Evolutionary conservation across 192 early-diverging fungal genomes (phyloP), one percentile per base, ranked within the genome.

Genomic region (Dissophora ornata): DNA sequence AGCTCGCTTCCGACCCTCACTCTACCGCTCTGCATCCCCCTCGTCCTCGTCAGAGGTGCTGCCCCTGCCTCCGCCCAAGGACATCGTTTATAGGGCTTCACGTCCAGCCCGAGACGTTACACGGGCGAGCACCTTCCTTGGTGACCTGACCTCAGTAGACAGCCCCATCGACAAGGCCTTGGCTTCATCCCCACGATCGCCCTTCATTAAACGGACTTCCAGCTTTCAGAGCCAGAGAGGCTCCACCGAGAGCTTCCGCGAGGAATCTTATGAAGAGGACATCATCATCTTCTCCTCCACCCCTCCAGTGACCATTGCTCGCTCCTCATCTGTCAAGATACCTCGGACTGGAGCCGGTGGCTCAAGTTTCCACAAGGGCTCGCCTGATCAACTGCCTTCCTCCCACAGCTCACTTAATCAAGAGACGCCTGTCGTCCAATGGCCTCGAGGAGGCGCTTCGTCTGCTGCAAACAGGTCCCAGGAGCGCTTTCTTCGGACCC

Each of bases 221-320:
- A 77, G 73, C 46, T 77, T 62, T 36, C 73, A 67, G 13, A 40
- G 58, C 44, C 60, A 47, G 40, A 33, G 33, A n/a, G 45, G 30
- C 1, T 56, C 58, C 10, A 32, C 64, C 8, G 65, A 77, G 30
- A 56, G 51, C 24, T 24, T n/a, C 28, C 49, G 42, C 24, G 57
- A 55, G 22, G 57, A 61, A 29, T 30, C 21, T 19, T 49, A 32
- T 4, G 59, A 77, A 26, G 65, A 67, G 10, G 73, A 77, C 46
- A 77, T 77, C 47, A 77, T 77, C 49, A 77, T 77, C 53, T 77
- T 77, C 33, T 67, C 73, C 2, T 62, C 73, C 50, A 77, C 73
- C 25, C 65, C 65, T 4, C 73, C 73, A 10, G 73, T 77, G 5
- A 62, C 73, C 7, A 61, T 77, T 25, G 58, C 58, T 16, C 62